phyloP scores from a whole-genome alignment of 768 basidiomycete species.

The Galerina marginata region DNA sequence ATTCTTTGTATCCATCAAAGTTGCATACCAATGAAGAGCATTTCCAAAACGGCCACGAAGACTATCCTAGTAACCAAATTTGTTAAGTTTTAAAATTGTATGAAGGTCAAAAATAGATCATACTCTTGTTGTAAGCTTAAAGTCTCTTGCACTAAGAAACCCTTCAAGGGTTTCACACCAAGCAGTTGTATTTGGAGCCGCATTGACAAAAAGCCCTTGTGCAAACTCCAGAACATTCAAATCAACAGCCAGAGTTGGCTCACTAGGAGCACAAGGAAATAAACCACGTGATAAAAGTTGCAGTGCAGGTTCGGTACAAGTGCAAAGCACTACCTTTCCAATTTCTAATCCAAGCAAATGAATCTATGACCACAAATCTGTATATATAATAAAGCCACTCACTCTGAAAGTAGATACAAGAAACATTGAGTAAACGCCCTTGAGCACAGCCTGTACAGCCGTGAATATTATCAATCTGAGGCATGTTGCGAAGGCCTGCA shows the following conservation, averaged over 20 bases:
- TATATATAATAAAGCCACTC: background rate
- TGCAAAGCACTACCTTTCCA: slow-evolving; percentile 8
- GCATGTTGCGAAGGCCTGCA: background rate
- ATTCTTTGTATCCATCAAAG: background rate
- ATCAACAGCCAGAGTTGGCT: background rate
- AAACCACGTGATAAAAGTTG: background rate
- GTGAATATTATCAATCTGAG: background rate
- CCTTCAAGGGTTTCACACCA: background rate
- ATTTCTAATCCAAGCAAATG: background rate
- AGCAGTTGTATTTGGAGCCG: background rate
- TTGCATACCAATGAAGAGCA: background rate
- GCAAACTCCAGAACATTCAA: background rate
- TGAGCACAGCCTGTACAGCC: slow-evolving; percentile 1
- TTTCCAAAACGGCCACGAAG: background rate
- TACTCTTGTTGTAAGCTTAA: background rate
- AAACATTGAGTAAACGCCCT: background rate
- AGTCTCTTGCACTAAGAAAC: background rate
- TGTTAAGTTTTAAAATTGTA: background rate
- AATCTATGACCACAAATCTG: background rate
- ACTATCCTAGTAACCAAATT: background rate
- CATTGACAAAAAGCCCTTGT: background rate
- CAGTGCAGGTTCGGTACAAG: slow-evolving; percentile 3
- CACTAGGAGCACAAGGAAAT: background rate
- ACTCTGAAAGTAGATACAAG: slow-evolving; percentile 19
- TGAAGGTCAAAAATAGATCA: background rate